Evolutionary conservation across 305 asterid species (phyloP).

Genomic region (Andrographis paniculata): DNA sequence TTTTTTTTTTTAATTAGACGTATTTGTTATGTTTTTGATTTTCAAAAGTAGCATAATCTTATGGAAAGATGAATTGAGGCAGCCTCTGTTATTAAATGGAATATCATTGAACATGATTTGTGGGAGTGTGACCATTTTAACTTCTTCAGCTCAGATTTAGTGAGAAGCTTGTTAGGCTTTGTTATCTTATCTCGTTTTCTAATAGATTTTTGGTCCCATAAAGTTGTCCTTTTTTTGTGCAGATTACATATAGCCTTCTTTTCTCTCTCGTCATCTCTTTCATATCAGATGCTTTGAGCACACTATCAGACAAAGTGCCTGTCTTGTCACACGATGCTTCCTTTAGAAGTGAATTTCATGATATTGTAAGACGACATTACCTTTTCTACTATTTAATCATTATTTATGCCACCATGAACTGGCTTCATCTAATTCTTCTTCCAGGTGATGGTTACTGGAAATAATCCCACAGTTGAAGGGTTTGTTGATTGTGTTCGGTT

Average conservation of each 20-base stretch:
- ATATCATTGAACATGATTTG: too few relatives aligned
- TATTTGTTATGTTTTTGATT: too few relatives aligned
- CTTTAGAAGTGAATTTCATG: conserved; percentile 73
- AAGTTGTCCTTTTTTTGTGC: conserved; percentile 28
- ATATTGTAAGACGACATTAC: conserved; percentile 54
- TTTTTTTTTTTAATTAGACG: too few relatives aligned
- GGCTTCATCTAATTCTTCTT: conserved; percentile 19
- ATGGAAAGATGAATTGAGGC: too few relatives aligned
- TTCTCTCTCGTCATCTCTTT: conserved; percentile 80
- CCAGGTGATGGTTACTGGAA: conserved; percentile 77
- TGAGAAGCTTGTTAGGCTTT: conserved; percentile 10
- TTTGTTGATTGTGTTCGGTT: conserved; percentile 83
- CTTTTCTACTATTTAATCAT: conserved; percentile 12
- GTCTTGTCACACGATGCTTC: conserved; percentile 65
- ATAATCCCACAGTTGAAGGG: conserved; percentile 75
- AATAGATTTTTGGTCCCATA: conserved; percentile 15
- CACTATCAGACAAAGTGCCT: conserved; percentile 50
- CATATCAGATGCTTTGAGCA: conserved; percentile 86
- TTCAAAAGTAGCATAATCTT: too few relatives aligned
- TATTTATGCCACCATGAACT: conserved; percentile 17
- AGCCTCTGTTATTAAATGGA: too few relatives aligned
- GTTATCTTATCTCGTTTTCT: too few relatives aligned
- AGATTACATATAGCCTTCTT: conserved; percentile 82
- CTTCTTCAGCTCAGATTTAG: too few relatives aligned
- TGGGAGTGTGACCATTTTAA: too few relatives aligned